phyloP scores from a whole-genome alignment of 2,329 filamentous ascomycete species.

The Hypomyces perniciosus region DNA sequence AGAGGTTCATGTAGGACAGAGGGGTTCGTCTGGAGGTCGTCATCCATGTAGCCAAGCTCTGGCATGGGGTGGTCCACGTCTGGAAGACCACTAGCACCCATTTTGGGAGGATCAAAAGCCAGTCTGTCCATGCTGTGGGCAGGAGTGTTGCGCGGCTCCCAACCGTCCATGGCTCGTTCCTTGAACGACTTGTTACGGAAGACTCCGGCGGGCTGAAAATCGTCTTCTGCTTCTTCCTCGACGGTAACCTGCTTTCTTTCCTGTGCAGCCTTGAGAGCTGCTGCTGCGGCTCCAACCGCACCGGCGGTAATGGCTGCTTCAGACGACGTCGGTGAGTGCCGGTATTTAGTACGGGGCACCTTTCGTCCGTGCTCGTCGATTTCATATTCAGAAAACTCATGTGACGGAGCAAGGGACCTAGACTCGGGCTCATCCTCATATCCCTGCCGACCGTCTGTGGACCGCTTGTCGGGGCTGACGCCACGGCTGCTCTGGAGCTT shows the following conservation, averaged over 20 bases:
- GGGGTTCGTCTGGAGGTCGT: constrained; percentile 76
- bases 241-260: constrained; percentile 36
- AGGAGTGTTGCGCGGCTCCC: constrained; percentile 49
- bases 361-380: constrained; percentile 54
- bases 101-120: constrained; percentile 47
- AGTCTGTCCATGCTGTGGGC: constrained; percentile 54
- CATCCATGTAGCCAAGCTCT: constrained; percentile 63
- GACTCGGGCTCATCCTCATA: constrained; percentile 34
- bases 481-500: constrained; percentile 29
- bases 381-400: constrained; percentile 50
- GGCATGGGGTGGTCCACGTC: constrained; percentile 65
- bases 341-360: constrained; percentile 39
- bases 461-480: constrained; percentile 37
- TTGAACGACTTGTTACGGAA: constrained; percentile 60
- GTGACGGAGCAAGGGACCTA: constrained; percentile 34
- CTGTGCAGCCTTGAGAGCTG: constrained; percentile 45
- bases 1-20: constrained; percentile 74
- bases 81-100: constrained; percentile 66
- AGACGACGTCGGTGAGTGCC: constrained; percentile 49
- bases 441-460: constrained; percentile 34
- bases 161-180: constrained; percentile 54
- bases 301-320: constrained; percentile 53
- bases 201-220: constrained; percentile 46
- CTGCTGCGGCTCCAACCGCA: constrained; percentile 48
- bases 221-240: constrained; percentile 29